Conservation (phyloP, 2,329 filamentous ascomycete genomes). For the Alternaria panax region DNA sequence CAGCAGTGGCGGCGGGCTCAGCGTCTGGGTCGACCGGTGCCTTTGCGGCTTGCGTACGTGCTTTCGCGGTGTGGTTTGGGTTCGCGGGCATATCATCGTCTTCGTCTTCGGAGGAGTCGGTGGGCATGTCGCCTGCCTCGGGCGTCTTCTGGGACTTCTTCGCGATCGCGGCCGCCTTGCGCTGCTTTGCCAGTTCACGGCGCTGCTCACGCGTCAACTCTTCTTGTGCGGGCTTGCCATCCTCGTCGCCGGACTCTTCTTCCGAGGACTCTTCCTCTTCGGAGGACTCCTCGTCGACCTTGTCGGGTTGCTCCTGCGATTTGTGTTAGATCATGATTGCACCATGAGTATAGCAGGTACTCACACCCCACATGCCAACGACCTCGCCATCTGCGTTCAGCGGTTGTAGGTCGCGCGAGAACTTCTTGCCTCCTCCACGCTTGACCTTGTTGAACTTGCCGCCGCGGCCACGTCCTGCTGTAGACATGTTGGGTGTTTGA, state of each 20-base stretch:
- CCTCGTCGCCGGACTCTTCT: slow-evolving; percentile 52
- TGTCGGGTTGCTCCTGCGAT: slow-evolving; percentile 51
- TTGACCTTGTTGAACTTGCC: slow-evolving; percentile 96
- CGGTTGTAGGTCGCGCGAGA: slow-evolving; percentile 88
- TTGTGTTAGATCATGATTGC: slow-evolving; percentile 25
- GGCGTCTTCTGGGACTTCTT: slow-evolving; percentile 74
- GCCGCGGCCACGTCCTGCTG: slow-evolving; percentile 74
- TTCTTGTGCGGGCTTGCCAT: slow-evolving; percentile 56
- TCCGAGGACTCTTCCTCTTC: slow-evolving; percentile 54
- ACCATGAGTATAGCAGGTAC: slow-evolving; percentile 34
- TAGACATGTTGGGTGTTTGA: slow-evolving; percentile 55
- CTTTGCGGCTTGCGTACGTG: slow-evolving; percentile 70
- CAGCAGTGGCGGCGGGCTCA: slow-evolving; percentile 62
- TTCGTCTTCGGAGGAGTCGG: slow-evolving; percentile 70
- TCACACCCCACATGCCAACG: slow-evolving; percentile 83
- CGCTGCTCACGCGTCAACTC: slow-evolving; percentile 85
- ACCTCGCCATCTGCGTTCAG: slow-evolving; percentile 89
- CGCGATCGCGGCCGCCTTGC: slow-evolving; percentile 87
- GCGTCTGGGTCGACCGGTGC: slow-evolving; percentile 52
- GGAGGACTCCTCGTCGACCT: slow-evolving; percentile 58
- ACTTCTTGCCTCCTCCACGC: slow-evolving; percentile 93
- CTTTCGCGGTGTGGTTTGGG: slow-evolving; percentile 79
- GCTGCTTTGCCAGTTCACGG: slow-evolving; percentile 84
- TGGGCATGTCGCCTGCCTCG: slow-evolving; percentile 84
- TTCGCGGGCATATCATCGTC: slow-evolving; percentile 79